Percentiles rank a stretch among this genome's conserved stretches.
Conservation (phyloP, 2,329 filamentous ascomycete species). For the Thyridium curvatum region DNA sequence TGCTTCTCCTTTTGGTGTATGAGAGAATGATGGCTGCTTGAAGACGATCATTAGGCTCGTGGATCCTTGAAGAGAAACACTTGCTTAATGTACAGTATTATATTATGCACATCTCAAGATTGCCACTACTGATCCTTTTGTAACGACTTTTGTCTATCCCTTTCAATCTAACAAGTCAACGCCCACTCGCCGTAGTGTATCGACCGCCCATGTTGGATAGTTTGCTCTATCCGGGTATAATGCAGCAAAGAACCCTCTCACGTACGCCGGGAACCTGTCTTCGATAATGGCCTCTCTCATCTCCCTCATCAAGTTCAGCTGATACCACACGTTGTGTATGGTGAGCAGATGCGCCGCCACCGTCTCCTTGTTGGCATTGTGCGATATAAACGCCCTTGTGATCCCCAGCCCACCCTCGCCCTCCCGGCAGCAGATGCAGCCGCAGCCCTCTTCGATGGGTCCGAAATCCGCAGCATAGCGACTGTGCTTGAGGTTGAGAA, state of each 20-base stretch:
- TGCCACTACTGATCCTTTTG: too few relatives aligned
- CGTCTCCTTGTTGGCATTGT: slow-evolving; percentile 90
- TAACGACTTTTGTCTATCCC: not conserved
- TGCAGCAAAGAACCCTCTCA: slow-evolving; percentile 70
- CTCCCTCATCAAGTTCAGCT: slow-evolving; percentile 75
- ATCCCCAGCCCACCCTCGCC: slow-evolving; percentile 68
- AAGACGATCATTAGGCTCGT: too few relatives aligned
- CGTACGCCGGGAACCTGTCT: slow-evolving; percentile 72
- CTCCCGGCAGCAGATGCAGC: slow-evolving; percentile 69
- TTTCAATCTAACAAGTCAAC: slow-evolving; percentile 57
- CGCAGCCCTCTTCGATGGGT: slow-evolving; percentile 77
- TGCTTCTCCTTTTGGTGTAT: too few relatives aligned
- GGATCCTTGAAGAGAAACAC: too few relatives aligned
- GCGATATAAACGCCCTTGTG: slow-evolving; percentile 84
- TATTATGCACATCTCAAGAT: too few relatives aligned
- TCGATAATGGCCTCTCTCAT: slow-evolving; percentile 73
- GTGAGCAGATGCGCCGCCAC: slow-evolving; percentile 79
- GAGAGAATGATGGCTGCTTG: too few relatives aligned
- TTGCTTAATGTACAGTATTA: too few relatives aligned
- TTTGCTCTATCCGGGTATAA: slow-evolving; percentile 61
- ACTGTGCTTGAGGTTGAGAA: slow-evolving; percentile 78
- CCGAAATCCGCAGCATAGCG: slow-evolving; percentile 73
- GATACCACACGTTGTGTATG: slow-evolving; percentile 93
- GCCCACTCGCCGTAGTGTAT: slow-evolving; percentile 70
- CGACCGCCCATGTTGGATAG: slow-evolving; percentile 80